These are phyloP conservation scores for Cordyceps javanica DNA, from an alignment of 2,329 filamentous ascomycete genomes.

Conservation along the genomic window DNA sequence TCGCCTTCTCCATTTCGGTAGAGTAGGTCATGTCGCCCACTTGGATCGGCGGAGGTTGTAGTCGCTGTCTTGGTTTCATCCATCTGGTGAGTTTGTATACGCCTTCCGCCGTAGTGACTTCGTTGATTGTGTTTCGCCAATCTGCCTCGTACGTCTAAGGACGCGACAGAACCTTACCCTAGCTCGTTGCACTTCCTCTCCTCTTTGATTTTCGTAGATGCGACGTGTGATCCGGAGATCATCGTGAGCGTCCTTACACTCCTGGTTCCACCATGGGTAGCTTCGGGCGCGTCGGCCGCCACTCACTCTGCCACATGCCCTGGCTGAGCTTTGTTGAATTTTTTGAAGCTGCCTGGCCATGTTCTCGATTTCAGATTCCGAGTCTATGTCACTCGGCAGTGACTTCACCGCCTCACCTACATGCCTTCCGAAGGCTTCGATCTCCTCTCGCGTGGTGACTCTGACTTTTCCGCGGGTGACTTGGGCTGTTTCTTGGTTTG, in stretches of 20 bases:
- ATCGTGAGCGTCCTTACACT: background rate
- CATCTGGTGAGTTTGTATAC: conserved; percentile 5
- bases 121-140: background rate
- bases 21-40: conserved; percentile 3
- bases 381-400: background rate
- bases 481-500: background rate
- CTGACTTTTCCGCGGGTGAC: background rate
- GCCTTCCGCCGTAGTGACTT: background rate
- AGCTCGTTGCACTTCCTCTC: background rate
- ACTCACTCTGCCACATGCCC: background rate
- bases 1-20: conserved; percentile 1
- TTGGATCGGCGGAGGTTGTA: conserved; percentile 1
- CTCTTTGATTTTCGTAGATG: conserved; percentile 2
- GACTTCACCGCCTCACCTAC: background rate
- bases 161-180: background rate
- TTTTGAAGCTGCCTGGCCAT: background rate
- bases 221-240: background rate
- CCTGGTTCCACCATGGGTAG: conserved; percentile 3
- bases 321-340: background rate
- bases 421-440: background rate
- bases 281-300: background rate
- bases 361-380: background rate
- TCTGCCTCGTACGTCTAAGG: background rate
- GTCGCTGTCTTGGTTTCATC: conserved; percentile 2
- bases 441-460: background rate